Evolutionary conservation across 2,329 filamentous ascomycete genomes (phyloP), one percentile per base, ranked within the genome.

Genomic region (Endoconidiophora laricicola): DNA sequence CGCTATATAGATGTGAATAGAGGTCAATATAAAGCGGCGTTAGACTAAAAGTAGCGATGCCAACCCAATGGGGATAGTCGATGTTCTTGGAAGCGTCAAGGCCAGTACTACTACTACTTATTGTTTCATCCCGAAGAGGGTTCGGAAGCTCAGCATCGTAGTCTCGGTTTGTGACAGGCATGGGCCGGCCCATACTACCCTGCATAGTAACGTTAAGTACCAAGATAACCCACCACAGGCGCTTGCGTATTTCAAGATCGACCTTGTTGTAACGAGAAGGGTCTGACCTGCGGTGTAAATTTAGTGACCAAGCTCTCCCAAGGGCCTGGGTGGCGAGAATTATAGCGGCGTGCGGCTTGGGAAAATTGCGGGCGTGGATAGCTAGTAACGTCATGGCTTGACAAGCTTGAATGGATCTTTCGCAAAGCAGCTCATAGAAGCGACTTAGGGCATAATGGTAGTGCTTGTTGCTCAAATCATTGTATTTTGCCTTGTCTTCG

Each of bases 121-220:
- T 71, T 26, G 79, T 68, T 56, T 83, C 79, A 60, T 93, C 86
- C 23, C 80, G 70, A 29, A 88, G 71, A 4, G 78, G 66, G 52
- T 83, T 73, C 1, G 85, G 86, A 44, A 86, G 75, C 54, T 86
- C 84, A 36, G 84, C 76, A 58, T 93, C 86, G 56, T 87, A 82
- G 55, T 91, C 84, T 47, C 84, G 78, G 3, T 79, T 66, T 9
- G 77, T 74, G 44, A 91, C 73, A 1, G 80, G 76, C 73, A 91
- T 83, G 1, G 86, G 86, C 14, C 80, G 72, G 16, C 86, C 86
- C 36, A 88, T 74, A 52, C 83, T 84, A 18, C 83, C 83, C 56
- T 78, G 78, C 7, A 90, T 67, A n/a, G 76, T 77, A 7, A 83
- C 70, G 53, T 78, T 72, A 12, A 87, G 69, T 4, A 73, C 69